phyloP scores from a whole-genome alignment of 2,329 filamentous ascomycete species.

The Aspergillus brunneoviolaceus region DNA sequence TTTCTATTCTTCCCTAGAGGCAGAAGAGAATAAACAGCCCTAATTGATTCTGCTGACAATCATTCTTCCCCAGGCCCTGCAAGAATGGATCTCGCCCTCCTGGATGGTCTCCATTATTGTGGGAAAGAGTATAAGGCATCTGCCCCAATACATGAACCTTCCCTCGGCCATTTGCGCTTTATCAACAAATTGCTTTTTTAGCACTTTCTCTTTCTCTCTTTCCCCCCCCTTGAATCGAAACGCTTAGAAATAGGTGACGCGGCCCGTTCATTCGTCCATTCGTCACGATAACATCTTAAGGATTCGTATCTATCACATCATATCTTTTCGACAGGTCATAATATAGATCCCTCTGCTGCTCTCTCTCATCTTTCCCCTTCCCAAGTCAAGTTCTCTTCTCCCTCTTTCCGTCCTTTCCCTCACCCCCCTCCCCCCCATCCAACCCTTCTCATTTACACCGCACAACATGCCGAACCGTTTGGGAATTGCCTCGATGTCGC shows the following conservation, averaged over 20 bases:
- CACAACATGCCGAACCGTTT: conserved; percentile 41
- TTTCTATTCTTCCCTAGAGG: too few relatives aligned
- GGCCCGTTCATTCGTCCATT: neutral
- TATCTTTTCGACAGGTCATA: neutral
- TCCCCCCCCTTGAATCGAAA: neutral
- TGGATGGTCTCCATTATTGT: neutral
- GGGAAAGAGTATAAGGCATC: neutral
- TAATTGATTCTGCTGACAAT: neutral
- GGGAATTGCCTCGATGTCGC: conserved; percentile 73
- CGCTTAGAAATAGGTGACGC: neutral
- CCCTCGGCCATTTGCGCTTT: neutral
- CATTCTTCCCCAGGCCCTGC: neutral
- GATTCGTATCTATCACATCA: neutral
- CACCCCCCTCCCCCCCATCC: neutral
- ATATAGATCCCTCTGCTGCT: neutral
- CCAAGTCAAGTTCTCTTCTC: neutral
- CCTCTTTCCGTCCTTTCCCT: neutral
- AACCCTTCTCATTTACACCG: neutral
- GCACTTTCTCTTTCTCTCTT: neutral
- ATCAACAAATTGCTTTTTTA: neutral
- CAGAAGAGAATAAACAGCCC: neutral
- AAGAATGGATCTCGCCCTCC: too few relatives aligned
- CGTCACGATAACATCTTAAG: neutral
- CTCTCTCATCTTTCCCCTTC: neutral
- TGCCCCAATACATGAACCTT: neutral